Evolutionary conservation across 108 stramenopile genomes (phyloP), one percentile per base, ranked within the genome.

Genomic region (Pseudonitzschia delicatissima): DNA sequence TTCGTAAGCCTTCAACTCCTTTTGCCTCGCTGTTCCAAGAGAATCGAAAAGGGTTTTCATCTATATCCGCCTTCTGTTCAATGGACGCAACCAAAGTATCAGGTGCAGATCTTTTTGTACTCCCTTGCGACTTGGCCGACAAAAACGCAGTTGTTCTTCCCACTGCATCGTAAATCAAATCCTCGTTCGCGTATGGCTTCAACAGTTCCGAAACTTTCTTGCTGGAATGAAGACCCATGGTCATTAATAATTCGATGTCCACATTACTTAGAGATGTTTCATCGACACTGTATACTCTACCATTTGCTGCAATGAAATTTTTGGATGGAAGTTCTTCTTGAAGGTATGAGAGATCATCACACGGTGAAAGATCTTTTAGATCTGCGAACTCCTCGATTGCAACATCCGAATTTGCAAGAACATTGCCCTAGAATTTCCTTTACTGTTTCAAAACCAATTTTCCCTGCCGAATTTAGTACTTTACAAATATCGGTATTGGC

Each of bases 231-330:
- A 88, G 55, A 34, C 81, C 77, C 13, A 90, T 18, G 27, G 45
- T 66, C 25, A 84, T n/a, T 5, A 92, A 71, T 45, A 92, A 67
- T 17, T 92, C 80, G 5, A 93, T 60, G 60, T 92, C 87, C n/a
- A 44, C 50, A 39, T 45, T 66, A 42, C 55, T 71, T 2, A 87
- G 40, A 15, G 81, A 57, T 47, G 45, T 23, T 23, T 71, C 82
- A n/a, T 71, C 44, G 8, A 72, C 34, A 40, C 53, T 64, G 68
- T 80, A 82, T 2, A 80, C 45, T 32, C 83, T 78, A 6, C 86
- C 86, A 64, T 87, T 84, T 28, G 73, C 77, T 15, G 72, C 57
- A 34, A 80, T 68, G 48, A 84, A 82, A 40, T 84, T 80, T 36
- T 68, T n/a, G 9, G 62, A 64, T 0, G 73, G 66, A 17, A 74